Base-by-base conservation (phyloP, 192 early-diverging fungal species). In the Kappamyces sp. region DNA sequence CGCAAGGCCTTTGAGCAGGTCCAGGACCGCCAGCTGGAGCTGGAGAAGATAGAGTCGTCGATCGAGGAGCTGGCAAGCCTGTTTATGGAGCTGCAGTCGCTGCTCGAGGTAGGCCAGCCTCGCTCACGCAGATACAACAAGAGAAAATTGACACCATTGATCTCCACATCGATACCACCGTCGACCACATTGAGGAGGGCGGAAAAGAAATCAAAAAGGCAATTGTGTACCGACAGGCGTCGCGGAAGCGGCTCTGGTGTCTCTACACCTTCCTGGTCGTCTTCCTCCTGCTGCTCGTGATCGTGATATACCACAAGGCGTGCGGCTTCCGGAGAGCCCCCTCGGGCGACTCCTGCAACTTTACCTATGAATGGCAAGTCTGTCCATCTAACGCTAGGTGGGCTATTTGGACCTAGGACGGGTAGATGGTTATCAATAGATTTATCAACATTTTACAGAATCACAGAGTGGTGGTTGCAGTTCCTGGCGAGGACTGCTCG, bases 51-150 rank as follows among this genome's bases (percentile, higher is more conserved):
- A 8, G 76, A 67, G 3, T 58, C 64, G 40, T 73, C 67, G 12
- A 63, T 77, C 4, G 67, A 70, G 15, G 69, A 77, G 52, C 50
- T 77, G 37, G 64, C 68, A 7, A 50, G 53, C 5, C 32, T 77
- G 50, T 77, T 77, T 47, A 42, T 69, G 31, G 76, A 77, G 38
- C 75, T 77, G 76, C 76, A 77, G 48, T 42, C 38, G n/a, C 33
- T 77, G 47, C 53, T 77, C 5, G 71, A 74, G 31, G 63, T 64
- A 58, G 54, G 32, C 46, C 47, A 1, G 33, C 4, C 7, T 48
- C 42, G 34, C 37, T 23, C 23, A 23, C 1, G 3, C 43, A 64
- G 63, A 63, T 15, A 50, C 63, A 64, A 61, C 44, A 64, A 41
- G 37, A 55, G 46, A 46, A 15, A 40, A 64, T 64, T 31, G 40